Evolutionary conservation across 1,284 basidiomycete genomes (phyloP).

Genomic region (Rhizopogon hawkerae): DNA sequence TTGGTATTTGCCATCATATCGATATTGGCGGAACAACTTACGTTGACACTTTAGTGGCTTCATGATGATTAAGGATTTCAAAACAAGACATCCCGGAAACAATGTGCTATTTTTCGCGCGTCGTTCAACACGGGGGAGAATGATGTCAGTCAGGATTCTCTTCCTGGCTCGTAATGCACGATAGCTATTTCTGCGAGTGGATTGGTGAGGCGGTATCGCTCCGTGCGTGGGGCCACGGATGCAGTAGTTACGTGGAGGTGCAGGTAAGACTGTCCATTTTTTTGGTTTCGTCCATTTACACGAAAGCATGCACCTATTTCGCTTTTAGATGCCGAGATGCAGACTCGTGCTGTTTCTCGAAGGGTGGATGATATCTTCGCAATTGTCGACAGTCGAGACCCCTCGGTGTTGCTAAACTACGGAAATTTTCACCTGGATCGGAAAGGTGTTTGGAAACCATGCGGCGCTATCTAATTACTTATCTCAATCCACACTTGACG

Average conservation of each 20-base stretch:
- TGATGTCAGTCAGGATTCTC: constrained; percentile 1
- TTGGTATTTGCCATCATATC: no score
- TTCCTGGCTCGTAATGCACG: constrained; percentile 1
- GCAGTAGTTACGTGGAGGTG: not conserved
- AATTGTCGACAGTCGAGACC: constrained; percentile 12
- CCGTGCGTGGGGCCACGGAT: not conserved
- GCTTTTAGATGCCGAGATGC: constrained; percentile 12
- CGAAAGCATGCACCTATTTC: constrained; percentile 1
- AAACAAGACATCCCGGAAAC: no score
- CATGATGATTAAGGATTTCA: no score
- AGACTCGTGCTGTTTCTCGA: constrained; percentile 16
- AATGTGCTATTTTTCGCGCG: no score
- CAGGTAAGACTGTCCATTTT: constrained; percentile 12
- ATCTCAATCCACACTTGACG: no score
- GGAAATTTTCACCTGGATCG: no score
- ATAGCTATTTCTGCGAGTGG: constrained; percentile 6
- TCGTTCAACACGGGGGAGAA: no score
- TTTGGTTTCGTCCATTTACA: constrained; percentile 7
- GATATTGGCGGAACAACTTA: no score
- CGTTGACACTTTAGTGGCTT: no score
- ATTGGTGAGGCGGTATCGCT: constrained; percentile 1
- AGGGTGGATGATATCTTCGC: constrained; percentile 16
- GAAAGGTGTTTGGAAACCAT: no score
- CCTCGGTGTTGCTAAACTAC: constrained; percentile 12
- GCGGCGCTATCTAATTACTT: no score